Percentiles rank a stretch among this genome's conserved stretches.
These are phyloP conservation scores for Psophocarpus tetragonolobus DNA, from an alignment of 306 rosid genomes.

Conservation along the genomic window DNA sequence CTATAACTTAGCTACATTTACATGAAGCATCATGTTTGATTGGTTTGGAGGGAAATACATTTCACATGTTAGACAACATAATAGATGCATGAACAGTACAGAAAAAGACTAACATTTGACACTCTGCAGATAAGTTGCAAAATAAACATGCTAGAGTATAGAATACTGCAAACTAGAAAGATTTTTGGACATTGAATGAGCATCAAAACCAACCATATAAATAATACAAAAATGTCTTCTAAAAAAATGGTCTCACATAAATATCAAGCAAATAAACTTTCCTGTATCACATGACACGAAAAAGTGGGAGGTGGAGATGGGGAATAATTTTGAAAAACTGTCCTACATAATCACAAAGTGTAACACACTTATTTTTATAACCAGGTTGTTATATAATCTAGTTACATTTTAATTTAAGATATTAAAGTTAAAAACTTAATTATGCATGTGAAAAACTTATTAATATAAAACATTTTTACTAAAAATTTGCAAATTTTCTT, in stretches of 20 bases:
- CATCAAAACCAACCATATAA: neutral
- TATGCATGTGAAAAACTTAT: too few species aligned
- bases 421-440: too few species aligned
- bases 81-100: neutral
- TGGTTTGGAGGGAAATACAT: neutral
- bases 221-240: neutral
- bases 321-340: neutral
- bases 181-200: neutral
- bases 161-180: neutral
- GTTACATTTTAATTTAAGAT: too few species aligned
- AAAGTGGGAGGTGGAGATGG: neutral
- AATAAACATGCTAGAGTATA: neutral
- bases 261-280: neutral
- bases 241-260: neutral
- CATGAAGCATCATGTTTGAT: neutral
- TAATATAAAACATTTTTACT: too few species aligned
- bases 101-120: neutral
- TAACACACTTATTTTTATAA: too few species aligned
- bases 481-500: too few species aligned
- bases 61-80: neutral
- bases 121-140: neutral
- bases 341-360: neutral
- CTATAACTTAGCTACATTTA: neutral
- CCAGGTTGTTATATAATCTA: too few species aligned
- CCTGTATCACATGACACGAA: neutral